phyloP scores from a whole-genome alignment of 2,329 filamentous ascomycete species.

The Aspergillus tubingensis region DNA sequence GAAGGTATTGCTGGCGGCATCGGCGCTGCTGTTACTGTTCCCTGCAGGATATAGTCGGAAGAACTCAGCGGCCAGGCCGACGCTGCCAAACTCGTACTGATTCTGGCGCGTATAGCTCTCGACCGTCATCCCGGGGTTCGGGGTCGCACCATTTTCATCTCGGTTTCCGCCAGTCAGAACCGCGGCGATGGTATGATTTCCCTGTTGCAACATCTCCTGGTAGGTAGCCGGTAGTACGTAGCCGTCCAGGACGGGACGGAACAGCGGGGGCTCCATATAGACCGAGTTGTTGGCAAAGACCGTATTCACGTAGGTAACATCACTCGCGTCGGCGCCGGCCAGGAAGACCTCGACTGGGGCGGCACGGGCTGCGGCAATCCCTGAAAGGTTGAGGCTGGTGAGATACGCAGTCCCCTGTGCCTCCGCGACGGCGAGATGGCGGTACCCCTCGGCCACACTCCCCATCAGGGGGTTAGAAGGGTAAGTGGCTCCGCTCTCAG shows the following conservation, averaged over 20 bases:
- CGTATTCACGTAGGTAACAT: slow-evolving; percentile 25
- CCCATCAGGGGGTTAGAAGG: slow-evolving; percentile 30
- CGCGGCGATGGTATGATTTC: slow-evolving; percentile 26
- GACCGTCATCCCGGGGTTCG: slow-evolving; percentile 4
- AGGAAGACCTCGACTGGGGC: slow-evolving; percentile 41
- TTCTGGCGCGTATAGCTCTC: slow-evolving; percentile 19
- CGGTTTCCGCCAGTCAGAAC: slow-evolving; percentile 34
- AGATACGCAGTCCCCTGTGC: slow-evolving; percentile 36
- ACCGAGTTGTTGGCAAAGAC: slow-evolving; percentile 21
- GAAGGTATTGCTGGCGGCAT: slow-evolving; percentile 23
- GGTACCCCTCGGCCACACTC: slow-evolving; percentile 28
- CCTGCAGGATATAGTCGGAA: slow-evolving; percentile 26
- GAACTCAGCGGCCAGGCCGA: slow-evolving; percentile 13
- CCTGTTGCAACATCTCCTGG: slow-evolving; percentile 17
- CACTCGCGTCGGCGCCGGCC: slow-evolving; percentile 15
- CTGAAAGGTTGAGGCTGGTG: slow-evolving; percentile 39
- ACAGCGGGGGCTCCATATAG: slow-evolving; percentile 26
- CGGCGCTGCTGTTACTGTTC: not conserved
- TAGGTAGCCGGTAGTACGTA: slow-evolving; percentile 30
- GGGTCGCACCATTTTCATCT: slow-evolving; percentile 25
- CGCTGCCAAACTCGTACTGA: slow-evolving; percentile 22
- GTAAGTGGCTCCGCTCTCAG: slow-evolving; percentile 34
- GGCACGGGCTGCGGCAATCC: slow-evolving; percentile 43
- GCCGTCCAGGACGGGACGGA: slow-evolving; percentile 31
- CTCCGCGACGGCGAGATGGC: slow-evolving; percentile 24